phyloP scores from a whole-genome alignment of 306 rosid species.

The Dalbergia cochinchinensis region DNA sequence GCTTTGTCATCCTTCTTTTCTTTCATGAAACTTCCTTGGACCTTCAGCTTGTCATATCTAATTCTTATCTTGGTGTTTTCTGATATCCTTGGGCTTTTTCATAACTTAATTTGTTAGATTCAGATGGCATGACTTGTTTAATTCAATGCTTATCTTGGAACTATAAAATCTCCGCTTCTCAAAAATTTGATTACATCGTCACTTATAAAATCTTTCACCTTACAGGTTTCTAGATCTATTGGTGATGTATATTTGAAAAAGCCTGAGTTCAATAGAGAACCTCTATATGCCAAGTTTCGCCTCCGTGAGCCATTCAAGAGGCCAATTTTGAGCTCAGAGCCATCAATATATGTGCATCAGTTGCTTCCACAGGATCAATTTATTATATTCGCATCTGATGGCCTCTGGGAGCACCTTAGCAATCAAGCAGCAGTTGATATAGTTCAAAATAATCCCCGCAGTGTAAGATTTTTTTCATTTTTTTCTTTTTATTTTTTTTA shows the following conservation, averaged over 20 bases:
- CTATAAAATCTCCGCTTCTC: neutral
- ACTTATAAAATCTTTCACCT: slow-evolving; percentile 30
- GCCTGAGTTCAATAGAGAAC: slow-evolving; percentile 90
- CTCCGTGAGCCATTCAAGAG: slow-evolving; percentile 70
- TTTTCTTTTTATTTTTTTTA: neutral
- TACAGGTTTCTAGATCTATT: slow-evolving; percentile 86
- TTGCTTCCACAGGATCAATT: slow-evolving; percentile 85
- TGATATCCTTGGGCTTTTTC: slow-evolving; percentile 26
- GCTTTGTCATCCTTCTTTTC: slow-evolving; percentile 13
- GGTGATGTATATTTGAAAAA: slow-evolving; percentile 92
- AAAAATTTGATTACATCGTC: slow-evolving; percentile 14
- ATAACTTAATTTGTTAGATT: neutral
- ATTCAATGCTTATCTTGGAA: neutral
- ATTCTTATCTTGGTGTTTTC: slow-evolving; percentile 9
- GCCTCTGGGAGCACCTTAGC: slow-evolving; percentile 95
- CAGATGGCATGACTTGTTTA: neutral
- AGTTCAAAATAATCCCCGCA: slow-evolving; percentile 77
- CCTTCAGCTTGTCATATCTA: slow-evolving; percentile 12
- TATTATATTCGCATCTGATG: slow-evolving; percentile 92
- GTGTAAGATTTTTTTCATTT: slow-evolving; percentile 64
- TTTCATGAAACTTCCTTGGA: slow-evolving; percentile 8
- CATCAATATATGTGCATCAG: slow-evolving; percentile 67
- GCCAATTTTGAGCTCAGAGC: slow-evolving; percentile 88
- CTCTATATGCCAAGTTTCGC: slow-evolving; percentile 81
- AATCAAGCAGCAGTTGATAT: slow-evolving; percentile 96